A percentile compares a stretch with the other conserved stretches of the same genome.
These are phyloP conservation scores for Coffea canephora DNA, from an alignment of 257 asterid genomes.

Conservation along the genomic window DNA sequence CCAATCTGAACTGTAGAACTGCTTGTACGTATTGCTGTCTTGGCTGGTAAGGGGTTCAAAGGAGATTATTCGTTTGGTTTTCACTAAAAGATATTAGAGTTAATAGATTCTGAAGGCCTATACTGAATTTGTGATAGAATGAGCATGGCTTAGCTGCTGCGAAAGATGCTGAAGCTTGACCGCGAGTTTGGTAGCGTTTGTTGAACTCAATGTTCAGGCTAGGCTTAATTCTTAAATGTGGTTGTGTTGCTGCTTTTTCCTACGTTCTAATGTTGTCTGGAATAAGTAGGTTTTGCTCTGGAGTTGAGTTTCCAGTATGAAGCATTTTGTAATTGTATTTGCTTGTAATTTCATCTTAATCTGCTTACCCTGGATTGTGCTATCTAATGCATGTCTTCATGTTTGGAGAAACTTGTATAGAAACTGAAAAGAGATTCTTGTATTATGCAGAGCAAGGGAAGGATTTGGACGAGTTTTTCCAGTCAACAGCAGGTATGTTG, in stretches of 20 bases:
- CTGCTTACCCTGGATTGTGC: neutral
- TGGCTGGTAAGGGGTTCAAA: no score
- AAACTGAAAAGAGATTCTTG: neutral
- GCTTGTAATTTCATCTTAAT: neutral
- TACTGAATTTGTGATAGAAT: no score
- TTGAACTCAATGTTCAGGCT: neutral
- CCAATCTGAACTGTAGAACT: no score
- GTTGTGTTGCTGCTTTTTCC: no score
- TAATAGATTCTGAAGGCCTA: no score
- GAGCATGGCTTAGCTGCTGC: no score
- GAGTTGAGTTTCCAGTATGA: neutral
- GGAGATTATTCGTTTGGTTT: no score
- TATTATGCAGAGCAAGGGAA: slow-evolving; percentile 73
- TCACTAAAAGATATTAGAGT: no score
- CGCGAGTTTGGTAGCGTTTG: no score
- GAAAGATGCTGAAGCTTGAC: no score
- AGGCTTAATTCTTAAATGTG: neutral
- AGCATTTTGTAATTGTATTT: neutral
- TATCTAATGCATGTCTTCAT: neutral
- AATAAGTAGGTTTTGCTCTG: neutral
- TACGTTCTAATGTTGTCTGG: neutral
- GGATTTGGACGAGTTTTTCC: slow-evolving; percentile 80
- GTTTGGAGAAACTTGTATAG: neutral
- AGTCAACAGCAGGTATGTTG: slow-evolving; percentile 78
- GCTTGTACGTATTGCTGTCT: no score